These are phyloP conservation scores for Teunomyces aglyptinius DNA, from an alignment of 805 yeast species.

Conservation along the genomic window DNA sequence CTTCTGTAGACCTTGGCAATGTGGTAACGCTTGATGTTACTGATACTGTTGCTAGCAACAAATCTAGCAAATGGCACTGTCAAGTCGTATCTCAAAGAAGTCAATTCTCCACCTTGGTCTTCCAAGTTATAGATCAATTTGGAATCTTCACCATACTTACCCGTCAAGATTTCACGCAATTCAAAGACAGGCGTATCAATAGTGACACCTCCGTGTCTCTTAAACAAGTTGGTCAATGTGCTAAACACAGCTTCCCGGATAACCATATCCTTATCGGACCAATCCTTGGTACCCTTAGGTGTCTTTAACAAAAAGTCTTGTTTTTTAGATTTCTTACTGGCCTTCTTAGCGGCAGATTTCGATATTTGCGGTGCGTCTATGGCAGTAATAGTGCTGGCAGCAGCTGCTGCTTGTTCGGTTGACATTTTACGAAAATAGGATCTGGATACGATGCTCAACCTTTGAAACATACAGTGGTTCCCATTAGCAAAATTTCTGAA, in stretches of 20 bases:
- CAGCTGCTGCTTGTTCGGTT: slow-evolving; percentile 15
- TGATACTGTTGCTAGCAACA: slow-evolving; percentile 92
- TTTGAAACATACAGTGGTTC: slow-evolving; percentile 14
- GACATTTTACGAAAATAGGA: slow-evolving; percentile 17
- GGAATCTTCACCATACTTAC: slow-evolving; percentile 98
- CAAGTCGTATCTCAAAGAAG: slow-evolving; percentile 91
- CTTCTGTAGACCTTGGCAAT: slow-evolving; percentile 98
- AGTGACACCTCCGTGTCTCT: slow-evolving; percentile 97
- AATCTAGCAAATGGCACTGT: slow-evolving; percentile 98
- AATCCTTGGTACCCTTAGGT: slow-evolving; percentile 96
- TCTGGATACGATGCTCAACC: slow-evolving; percentile 10
- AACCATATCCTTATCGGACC: slow-evolving; percentile 98
- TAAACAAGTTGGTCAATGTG: slow-evolving; percentile 70
- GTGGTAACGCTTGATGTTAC: slow-evolving; percentile 89
- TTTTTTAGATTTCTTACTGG: slow-evolving; percentile 38
- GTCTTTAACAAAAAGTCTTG: slow-evolving; percentile 76
- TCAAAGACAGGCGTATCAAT: slow-evolving; percentile 99
- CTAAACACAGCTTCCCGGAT: slow-evolving; percentile 84
- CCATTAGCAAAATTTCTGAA: neutral
- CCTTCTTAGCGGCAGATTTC: slow-evolving; percentile 10
- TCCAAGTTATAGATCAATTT: slow-evolving; percentile 93
- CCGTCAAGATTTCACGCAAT: slow-evolving; percentile 89
- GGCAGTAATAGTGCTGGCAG: slow-evolving; percentile 10
- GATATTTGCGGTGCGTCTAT: slow-evolving; percentile 16
- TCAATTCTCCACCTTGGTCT: slow-evolving; percentile 98